Evolutionary conservation across 345 rosid species (phyloP).

Genomic region (Populus simonii): DNA sequence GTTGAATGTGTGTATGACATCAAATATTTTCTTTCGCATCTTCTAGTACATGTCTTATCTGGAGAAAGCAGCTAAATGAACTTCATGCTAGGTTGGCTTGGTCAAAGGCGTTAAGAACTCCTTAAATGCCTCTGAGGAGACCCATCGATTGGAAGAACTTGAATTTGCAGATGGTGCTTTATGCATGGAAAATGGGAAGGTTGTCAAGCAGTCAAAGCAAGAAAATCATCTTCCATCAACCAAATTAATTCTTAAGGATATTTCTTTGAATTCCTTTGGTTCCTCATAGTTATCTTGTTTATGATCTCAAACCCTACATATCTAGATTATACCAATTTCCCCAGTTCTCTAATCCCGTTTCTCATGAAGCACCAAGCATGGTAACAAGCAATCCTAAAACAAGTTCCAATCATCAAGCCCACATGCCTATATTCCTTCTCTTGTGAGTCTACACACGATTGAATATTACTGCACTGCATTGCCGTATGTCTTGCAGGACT

Average conservation of each 20-base stretch:
- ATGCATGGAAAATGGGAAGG: constrained; percentile 83
- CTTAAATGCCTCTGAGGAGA: constrained; percentile 64
- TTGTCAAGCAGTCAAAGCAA: constrained; percentile 52
- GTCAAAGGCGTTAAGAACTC: constrained; percentile 69
- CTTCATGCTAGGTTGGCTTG: constrained; percentile 65
- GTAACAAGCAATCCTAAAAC: neutral
- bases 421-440: neutral
- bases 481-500: too few species aligned
- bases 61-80: neutral
- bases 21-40: neutral
- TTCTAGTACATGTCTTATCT: neutral
- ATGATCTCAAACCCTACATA: neutral
- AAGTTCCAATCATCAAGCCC: neutral
- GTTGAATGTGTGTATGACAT: neutral
- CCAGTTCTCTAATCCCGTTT: neutral
- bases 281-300: neutral
- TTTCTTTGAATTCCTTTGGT: neutral
- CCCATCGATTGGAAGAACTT: constrained; percentile 91
- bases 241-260: constrained; percentile 39
- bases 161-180: constrained; percentile 84
- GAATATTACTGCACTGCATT: too few species aligned
- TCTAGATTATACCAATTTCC: neutral
- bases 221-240: constrained; percentile 52
- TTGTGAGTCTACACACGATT: too few species aligned
- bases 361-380: neutral